phyloP scores from a whole-genome alignment of 805 yeast genomes.

The Metschnikowia dekortorum region DNA sequence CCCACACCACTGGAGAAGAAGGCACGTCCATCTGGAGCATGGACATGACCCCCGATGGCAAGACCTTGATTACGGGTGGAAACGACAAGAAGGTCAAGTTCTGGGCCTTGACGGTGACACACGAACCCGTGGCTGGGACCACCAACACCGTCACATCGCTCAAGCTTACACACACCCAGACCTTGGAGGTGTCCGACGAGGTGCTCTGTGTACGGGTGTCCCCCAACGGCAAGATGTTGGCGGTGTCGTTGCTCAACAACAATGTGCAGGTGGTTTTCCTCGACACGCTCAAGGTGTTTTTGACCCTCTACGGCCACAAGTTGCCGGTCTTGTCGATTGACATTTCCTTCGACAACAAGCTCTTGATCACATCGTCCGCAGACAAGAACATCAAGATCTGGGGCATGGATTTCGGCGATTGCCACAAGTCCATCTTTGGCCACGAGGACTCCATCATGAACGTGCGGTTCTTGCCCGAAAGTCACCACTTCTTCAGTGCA shows the following conservation, averaged over 20 bases:
- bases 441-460: constrained; percentile 95
- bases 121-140: constrained; percentile 70
- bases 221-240: constrained; percentile 71
- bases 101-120: constrained; percentile 76
- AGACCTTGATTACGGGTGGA: constrained; percentile 81
- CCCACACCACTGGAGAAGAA: constrained; percentile 44
- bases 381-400: constrained; percentile 96
- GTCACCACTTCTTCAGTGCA: constrained; percentile 85
- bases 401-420: constrained; percentile 99
- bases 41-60: constrained; percentile 84
- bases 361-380: constrained; percentile 89
- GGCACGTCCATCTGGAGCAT: constrained; percentile 80
- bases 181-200: constrained; percentile 84
- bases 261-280: constrained; percentile 93
- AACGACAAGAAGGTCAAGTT: constrained; percentile 88
- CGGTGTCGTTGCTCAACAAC: constrained; percentile 82
- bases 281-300: constrained; percentile 81
- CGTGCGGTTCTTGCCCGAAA: constrained; percentile 77
- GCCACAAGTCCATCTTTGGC: constrained; percentile 94
- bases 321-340: constrained; percentile 92
- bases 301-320: constrained; percentile 93
- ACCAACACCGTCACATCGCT: constrained; percentile 46
- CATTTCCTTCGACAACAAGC: constrained; percentile 81
- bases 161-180: constrained; percentile 67
- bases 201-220: constrained; percentile 75